Percentiles rank a stretch among this genome's conserved stretches.
Evolutionary conservation across 2,329 filamentous ascomycete genomes (phyloP).

Genomic region (Aspergillus tubingensis): DNA sequence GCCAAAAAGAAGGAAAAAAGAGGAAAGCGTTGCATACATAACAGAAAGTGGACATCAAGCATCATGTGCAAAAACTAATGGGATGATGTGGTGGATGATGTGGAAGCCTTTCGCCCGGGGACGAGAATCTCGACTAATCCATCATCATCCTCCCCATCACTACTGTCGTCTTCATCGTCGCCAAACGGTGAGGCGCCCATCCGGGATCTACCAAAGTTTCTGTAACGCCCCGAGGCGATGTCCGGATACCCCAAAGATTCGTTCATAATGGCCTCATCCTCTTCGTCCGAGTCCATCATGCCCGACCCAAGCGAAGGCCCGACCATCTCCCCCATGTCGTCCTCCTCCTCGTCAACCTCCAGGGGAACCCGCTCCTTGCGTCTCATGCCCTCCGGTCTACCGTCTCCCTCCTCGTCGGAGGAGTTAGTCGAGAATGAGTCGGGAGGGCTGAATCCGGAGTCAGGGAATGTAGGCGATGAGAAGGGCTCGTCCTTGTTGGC

Average conservation of each 20-base stretch:
- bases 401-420: constrained; percentile 45
- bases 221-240: constrained; percentile 50
- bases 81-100: constrained; percentile 16
- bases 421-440: constrained; percentile 44
- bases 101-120: constrained; percentile 41
- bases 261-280: constrained; percentile 57
- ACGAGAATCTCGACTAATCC: constrained; percentile 48
- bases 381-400: constrained; percentile 38
- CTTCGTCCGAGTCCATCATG: constrained; percentile 54
- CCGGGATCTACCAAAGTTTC: constrained; percentile 45
- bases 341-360: constrained; percentile 59
- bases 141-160: constrained; percentile 46
- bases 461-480: constrained; percentile 40
- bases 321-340: constrained; percentile 53
- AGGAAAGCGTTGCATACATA: constrained; percentile 12
- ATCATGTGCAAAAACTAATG: neutral
- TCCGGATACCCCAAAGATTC: constrained; percentile 71
- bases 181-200: constrained; percentile 36
- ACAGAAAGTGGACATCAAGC: constrained; percentile 9
- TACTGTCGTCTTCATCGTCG: constrained; percentile 48
- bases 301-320: constrained; percentile 46
- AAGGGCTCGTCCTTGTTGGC: constrained; percentile 28
- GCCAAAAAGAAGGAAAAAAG: constrained; percentile 2
- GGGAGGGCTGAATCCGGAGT: constrained; percentile 42
- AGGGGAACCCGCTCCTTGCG: constrained; percentile 55